Conservation (phyloP, 176 grass and related monocot species). For the Thalia dealbata region DNA sequence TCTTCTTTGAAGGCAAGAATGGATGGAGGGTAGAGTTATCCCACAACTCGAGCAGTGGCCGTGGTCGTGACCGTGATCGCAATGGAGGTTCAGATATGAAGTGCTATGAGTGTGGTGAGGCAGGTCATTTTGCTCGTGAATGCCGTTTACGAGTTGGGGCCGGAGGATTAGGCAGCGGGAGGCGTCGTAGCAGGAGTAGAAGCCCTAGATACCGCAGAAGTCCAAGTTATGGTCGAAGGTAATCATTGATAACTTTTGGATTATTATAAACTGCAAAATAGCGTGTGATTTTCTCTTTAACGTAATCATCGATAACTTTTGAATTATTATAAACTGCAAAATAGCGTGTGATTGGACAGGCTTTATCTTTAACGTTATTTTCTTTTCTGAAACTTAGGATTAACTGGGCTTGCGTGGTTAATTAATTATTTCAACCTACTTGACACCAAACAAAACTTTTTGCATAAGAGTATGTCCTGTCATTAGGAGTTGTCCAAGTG, state of each 20-base stretch:
- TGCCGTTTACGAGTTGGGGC: slow-evolving; percentile 62
- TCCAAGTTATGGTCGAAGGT: slow-evolving; percentile 89
- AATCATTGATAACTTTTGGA: not conserved
- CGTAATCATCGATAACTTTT: slow-evolving; percentile 21
- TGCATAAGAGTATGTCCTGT: too few species aligned
- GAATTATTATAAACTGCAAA: too few species aligned
- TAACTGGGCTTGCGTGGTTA: too few species aligned
- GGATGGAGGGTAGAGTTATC: slow-evolving; percentile 89
- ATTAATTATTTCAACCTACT: too few species aligned
- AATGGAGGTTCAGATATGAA: slow-evolving; percentile 46
- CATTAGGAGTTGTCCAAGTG: too few species aligned
- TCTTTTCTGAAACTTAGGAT: too few species aligned
- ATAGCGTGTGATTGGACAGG: too few species aligned
- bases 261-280: too few species aligned
- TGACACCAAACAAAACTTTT: too few species aligned
- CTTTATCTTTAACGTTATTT: too few species aligned
- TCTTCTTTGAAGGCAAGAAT: slow-evolving; percentile 47
- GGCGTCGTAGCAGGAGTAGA: slow-evolving; percentile 52
- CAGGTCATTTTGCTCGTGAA: slow-evolving; percentile 81
- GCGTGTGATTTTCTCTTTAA: too few species aligned
- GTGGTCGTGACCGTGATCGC: slow-evolving; percentile 43
- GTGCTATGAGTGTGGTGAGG: slow-evolving; percentile 84
- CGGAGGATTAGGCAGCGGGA: slow-evolving; percentile 63
- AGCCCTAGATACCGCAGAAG: slow-evolving; percentile 71
- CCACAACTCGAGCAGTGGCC: slow-evolving; percentile 27